Conservation (phyloP, 2,329 filamentous ascomycete species). For the Pseudogymnoascus sp. region DNA sequence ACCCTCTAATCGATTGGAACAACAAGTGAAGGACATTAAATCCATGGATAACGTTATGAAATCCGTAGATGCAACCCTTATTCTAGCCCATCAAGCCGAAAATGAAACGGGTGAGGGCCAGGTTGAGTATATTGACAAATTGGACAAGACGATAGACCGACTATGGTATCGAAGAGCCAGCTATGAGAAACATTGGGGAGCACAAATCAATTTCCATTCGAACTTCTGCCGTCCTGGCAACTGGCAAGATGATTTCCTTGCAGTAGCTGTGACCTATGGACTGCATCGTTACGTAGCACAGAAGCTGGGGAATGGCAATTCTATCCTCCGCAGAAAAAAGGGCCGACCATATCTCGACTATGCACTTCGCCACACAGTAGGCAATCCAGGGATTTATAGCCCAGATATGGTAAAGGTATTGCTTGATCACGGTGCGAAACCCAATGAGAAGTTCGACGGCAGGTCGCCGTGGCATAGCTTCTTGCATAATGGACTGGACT, state of each 20-base stretch:
- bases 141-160: background rate
- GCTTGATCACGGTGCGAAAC: background rate
- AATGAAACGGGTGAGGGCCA: background rate
- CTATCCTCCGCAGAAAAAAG: background rate
- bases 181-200: background rate
- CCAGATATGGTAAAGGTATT: background rate
- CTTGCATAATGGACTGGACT: background rate
- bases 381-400: background rate
- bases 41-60: background rate
- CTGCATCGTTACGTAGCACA: background rate
- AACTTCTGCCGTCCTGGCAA: background rate
- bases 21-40: too few species aligned
- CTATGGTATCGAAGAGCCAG: background rate
- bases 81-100: background rate
- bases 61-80: background rate
- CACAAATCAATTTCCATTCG: background rate
- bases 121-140: background rate
- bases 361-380: background rate
- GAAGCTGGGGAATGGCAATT: background rate
- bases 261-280: background rate
- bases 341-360: background rate
- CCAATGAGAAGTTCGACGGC: background rate
- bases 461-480: background rate
- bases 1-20: too few species aligned
- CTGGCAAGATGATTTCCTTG: background rate